Conservation (phyloP, 768 basidiomycete species). For the Sarcodon aspratus region DNA sequence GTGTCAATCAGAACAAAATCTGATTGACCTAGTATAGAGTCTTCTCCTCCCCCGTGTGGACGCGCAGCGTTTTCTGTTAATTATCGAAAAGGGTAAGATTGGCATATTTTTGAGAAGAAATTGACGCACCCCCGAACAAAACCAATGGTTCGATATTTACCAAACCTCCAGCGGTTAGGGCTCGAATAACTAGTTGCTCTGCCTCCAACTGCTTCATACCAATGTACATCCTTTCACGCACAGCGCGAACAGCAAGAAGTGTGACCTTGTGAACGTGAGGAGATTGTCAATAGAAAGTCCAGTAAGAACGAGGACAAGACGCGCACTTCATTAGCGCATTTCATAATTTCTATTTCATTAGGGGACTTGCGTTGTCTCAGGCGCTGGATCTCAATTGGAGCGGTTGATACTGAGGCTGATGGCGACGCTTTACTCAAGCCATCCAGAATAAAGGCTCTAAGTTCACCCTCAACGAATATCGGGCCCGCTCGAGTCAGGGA, state of each 20-base stretch:
- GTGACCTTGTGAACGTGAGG: constrained; percentile 41
- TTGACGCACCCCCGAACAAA: constrained; percentile 62
- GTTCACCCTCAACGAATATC: constrained; percentile 50
- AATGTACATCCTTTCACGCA: constrained; percentile 45
- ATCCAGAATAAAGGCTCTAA: constrained; percentile 54
- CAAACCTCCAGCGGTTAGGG: constrained; percentile 50
- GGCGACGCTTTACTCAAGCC: constrained; percentile 39
- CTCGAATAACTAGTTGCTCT: constrained; percentile 38
- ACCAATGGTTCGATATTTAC: constrained; percentile 47
- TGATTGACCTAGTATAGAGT: constrained; percentile 37
- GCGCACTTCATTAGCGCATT: constrained; percentile 68
- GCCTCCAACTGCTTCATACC: constrained; percentile 74
- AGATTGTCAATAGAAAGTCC: neutral
- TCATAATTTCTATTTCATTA: constrained; percentile 59
- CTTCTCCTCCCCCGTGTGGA: constrained; percentile 73
- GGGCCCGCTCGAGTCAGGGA: constrained; percentile 16
- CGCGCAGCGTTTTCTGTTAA: constrained; percentile 70
- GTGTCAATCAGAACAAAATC: constrained; percentile 74
- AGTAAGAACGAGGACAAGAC: neutral
- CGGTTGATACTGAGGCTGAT: constrained; percentile 28
- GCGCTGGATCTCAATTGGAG: constrained; percentile 41
- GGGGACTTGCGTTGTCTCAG: constrained; percentile 67
- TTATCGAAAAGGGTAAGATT: neutral
- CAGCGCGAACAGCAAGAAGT: constrained; percentile 58
- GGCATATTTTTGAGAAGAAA: neutral